Evolutionary conservation across 2,329 filamentous ascomycete genomes (phyloP), one percentile per base, ranked within the genome.

Genomic region (Penicillium fuscoglaucum): DNA sequence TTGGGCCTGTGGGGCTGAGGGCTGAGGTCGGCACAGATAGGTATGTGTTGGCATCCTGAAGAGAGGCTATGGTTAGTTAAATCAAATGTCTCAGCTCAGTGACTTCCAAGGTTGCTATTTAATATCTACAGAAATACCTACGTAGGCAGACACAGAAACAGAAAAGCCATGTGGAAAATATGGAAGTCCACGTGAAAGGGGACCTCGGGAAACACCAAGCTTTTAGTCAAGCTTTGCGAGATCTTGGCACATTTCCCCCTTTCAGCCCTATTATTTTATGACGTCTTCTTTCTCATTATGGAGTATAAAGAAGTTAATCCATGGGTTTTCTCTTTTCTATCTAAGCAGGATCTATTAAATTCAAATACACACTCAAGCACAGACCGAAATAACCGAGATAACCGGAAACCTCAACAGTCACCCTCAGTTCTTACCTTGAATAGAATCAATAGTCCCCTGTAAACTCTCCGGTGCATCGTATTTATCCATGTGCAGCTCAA

Each of bases 401-500:
- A 9, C 13, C 19, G 19, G 35, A 47, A 48, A 4, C 12, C 13
- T 21, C 29, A 29, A 12, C 21, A 13, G 4, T 24, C 46, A 48
- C 10, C 6, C 19, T 48, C 29, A 47, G 15, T 24, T 17, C 37
- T 12, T 39, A 19, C 4, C 37, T 10, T 21, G 37, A 12, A 40
- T 40, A 21, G 37, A 40, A 40, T 40, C 37, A 40, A 40, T 12
- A 21, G 37, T 40, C n/a, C 37, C n/a, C n/a, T 19, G 55, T 7
- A 61, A 28, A 12, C 48, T 17, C 10, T 41, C 43, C 0, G 90
- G 90, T 6, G 89, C 90, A 75, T 95, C 90, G 61, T 91, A 82
- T 76, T 84, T 87, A 2, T 85, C 86, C 83, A 93, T 90, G 64
- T 90, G 87, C 52, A 93, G 67, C 79, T 95, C 90, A 35, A 93